Conservation (phyloP, 768 basidiomycete genomes). For the Exidia glandulosa region DNA sequence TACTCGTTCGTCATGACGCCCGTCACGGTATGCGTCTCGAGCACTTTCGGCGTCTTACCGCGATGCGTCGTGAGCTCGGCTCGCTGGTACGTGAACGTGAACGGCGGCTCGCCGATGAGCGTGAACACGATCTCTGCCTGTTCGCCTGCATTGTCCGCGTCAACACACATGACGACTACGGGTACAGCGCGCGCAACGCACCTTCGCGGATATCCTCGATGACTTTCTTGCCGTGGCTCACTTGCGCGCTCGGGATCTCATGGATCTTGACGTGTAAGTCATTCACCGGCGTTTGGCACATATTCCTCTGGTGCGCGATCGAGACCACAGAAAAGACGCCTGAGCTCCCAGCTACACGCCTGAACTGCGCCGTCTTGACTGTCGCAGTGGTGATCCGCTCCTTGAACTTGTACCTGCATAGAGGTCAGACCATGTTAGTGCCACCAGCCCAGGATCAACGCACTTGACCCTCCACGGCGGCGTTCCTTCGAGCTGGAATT, state of each 20-base stretch:
- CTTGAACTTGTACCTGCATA: constrained; percentile 64
- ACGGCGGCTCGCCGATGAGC: constrained; percentile 85
- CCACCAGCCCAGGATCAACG: constrained; percentile 11
- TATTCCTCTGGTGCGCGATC: constrained; percentile 86
- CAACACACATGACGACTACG: neutral
- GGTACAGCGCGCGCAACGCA: constrained; percentile 15
- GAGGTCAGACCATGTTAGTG: constrained; percentile 1
- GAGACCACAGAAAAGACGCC: constrained; percentile 82
- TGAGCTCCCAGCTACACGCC: constrained; percentile 67
- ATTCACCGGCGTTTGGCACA: constrained; percentile 73
- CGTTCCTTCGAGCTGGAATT: constrained; percentile 88
- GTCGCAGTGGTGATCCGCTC: constrained; percentile 63
- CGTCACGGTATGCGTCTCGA: constrained; percentile 86
- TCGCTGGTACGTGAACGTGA: constrained; percentile 90
- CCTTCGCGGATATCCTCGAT: constrained; percentile 89
- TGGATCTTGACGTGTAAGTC: constrained; percentile 70
- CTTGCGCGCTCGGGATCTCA: constrained; percentile 76
- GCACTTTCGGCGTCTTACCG: constrained; percentile 63
- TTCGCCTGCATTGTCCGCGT: no score
- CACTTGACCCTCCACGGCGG: constrained; percentile 88
- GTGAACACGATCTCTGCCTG: constrained; percentile 89
- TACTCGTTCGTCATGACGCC: constrained; percentile 66
- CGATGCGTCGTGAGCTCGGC: constrained; percentile 64
- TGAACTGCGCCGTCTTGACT: constrained; percentile 72
- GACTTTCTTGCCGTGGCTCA: constrained; percentile 72